phyloP scores from a whole-genome alignment of 1,284 basidiomycete genomes.

The Sanghuangporus weigelae region DNA sequence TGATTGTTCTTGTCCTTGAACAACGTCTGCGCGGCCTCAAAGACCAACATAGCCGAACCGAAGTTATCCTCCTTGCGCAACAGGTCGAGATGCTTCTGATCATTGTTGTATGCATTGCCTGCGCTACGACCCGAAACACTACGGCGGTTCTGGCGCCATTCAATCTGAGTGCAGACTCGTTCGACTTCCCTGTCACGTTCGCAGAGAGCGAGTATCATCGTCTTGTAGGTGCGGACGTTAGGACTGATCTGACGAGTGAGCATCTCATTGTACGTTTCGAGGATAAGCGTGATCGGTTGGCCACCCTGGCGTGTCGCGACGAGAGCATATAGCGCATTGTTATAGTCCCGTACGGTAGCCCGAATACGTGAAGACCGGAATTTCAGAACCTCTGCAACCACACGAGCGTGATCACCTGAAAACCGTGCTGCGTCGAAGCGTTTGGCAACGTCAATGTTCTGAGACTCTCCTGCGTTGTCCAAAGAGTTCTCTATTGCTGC shows the following conservation, averaged over 20 bases:
- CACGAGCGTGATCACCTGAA: constrained; percentile 16
- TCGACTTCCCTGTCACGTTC: constrained; percentile 70
- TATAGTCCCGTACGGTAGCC: constrained; percentile 48
- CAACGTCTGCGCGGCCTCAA: constrained; percentile 50
- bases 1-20: constrained; percentile 22
- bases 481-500: constrained; percentile 3
- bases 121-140: constrained; percentile 23
- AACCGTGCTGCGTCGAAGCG: constrained; percentile 15
- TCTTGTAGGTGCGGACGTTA: constrained; percentile 62
- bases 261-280: constrained; percentile 77
- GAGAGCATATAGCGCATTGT: constrained; percentile 58
- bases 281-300: constrained; percentile 53
- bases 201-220: constrained; percentile 65
- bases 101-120: constrained; percentile 22
- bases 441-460: background rate
- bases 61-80: constrained; percentile 69
- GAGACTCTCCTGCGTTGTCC: constrained; percentile 9
- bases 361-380: constrained; percentile 19
- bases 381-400: constrained; percentile 19
- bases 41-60: constrained; percentile 64
- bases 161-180: constrained; percentile 38
- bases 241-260: constrained; percentile 63
- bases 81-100: constrained; percentile 32
- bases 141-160: constrained; percentile 34
- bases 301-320: constrained; percentile 42